A percentile compares a stretch with the other conserved stretches of the same genome.
phyloP scores from a whole-genome alignment of 1,139 yeast genomes.

The Magnusiomyces suaveolens region DNA sequence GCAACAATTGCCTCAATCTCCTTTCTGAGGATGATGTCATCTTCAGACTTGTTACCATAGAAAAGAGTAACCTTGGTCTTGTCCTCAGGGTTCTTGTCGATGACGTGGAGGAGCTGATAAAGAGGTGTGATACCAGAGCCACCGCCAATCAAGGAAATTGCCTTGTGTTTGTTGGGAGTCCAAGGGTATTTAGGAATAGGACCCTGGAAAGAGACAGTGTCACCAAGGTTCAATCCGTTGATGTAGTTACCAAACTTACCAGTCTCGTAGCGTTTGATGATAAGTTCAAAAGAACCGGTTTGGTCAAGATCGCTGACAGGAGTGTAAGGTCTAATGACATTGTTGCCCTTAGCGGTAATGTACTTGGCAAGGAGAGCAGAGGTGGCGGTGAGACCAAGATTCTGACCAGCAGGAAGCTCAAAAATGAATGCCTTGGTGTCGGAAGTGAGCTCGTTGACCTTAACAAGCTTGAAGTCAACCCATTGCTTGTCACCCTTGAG shows the following conservation, averaged over 20 bases:
- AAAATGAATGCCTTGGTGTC: slow-evolving; percentile 57
- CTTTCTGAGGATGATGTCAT: slow-evolving; percentile 66
- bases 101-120: slow-evolving; percentile 56
- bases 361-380: slow-evolving; percentile 74
- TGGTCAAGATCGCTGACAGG: slow-evolving; percentile 67
- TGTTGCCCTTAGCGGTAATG: slow-evolving; percentile 66
- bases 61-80: slow-evolving; percentile 72
- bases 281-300: slow-evolving; percentile 68
- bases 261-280: slow-evolving; percentile 70
- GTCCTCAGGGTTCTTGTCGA: slow-evolving; percentile 58
- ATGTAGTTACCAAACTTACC: slow-evolving; percentile 83
- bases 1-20: slow-evolving; percentile 62
- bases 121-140: slow-evolving; percentile 96
- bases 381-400: slow-evolving; percentile 72
- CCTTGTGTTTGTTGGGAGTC: slow-evolving; percentile 74
- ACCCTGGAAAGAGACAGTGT: slow-evolving; percentile 85
- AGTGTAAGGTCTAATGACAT: slow-evolving; percentile 93
- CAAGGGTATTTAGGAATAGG: slow-evolving; percentile 90
- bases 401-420: slow-evolving; percentile 60
- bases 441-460: slow-evolving; percentile 2
- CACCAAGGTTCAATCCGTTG: slow-evolving; percentile 61
- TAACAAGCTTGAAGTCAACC: slow-evolving; percentile 12
- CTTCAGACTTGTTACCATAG: slow-evolving; percentile 69
- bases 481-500: slow-evolving; percentile 14
- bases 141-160: slow-evolving; percentile 82